Evolutionary conservation across 179 eudicot genomes (phyloP), one percentile per base, ranked within the genome.

Genomic region (Beta macrorhiza): DNA sequence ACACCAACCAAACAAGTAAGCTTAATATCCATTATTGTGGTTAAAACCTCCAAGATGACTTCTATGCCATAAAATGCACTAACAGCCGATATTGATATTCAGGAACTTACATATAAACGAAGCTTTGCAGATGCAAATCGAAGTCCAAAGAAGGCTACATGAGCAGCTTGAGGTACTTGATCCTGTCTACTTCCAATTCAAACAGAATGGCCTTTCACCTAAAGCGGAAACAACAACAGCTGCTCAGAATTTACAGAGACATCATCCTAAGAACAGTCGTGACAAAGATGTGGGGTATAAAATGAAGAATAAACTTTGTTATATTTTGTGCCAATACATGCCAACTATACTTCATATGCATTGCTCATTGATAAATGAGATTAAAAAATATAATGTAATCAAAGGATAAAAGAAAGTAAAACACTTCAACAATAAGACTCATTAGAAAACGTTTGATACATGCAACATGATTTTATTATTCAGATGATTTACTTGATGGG

Each of bases 131-230:
- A 90, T 94, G 91, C 98, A 94, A 84, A 94, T 93, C 57, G 97
- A 93, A 86, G 98, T 93, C 79, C 97, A 93, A 85, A 87, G 94
- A 87, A 86, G 94, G 83, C 88, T 94, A 80, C 94, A 91, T 72
- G 94, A 94, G 83, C 98, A 94, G 88, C 95, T 94, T 74, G 98
- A 94, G 98, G 98, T 94, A 91, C 86, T 75, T 88, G 85, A 76
- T 64, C 82, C 81, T 80, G 87, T 80, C 79, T 80, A 80, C 83
- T 82, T 79, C 79, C 79, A 72, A 76, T 75, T 72, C 79, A 55
- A 59, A 80, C 82, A 82, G 87, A 78, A 81, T 76, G 89, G 87
- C 84, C 82, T 78, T 82, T 85, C 82, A 85, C 82, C 81, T 85
- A 85, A 76, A 56, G 87, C 79, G 79, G 85, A 76, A 79, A 85